Conservation (phyloP, 2,329 filamentous ascomycete species). For the Talaromyces sp. region DNA sequence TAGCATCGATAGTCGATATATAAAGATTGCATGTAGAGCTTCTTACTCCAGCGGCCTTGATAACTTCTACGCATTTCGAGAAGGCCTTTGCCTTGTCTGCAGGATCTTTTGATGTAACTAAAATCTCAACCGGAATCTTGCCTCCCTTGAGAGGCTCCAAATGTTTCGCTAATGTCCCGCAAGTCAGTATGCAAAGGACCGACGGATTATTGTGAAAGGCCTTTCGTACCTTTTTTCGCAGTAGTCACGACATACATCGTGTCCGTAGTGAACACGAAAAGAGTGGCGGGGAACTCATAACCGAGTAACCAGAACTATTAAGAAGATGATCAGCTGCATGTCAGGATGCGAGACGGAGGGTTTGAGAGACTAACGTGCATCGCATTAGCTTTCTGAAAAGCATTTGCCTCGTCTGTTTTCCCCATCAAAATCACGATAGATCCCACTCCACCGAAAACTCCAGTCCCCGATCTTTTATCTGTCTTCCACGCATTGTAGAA, state of each 20-base stretch:
- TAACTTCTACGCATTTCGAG: conserved; percentile 73
- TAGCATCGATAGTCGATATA: neutral
- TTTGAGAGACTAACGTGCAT: conserved; percentile 67
- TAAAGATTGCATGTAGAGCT: neutral
- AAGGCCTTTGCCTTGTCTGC: conserved; percentile 91
- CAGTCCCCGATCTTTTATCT: conserved; percentile 83
- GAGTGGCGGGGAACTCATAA: conserved; percentile 95
- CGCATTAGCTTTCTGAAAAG: conserved; percentile 93
- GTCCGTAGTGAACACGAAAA: conserved; percentile 88
- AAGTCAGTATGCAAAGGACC: neutral
- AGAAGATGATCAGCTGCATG: conserved; percentile 16
- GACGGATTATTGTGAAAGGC: neutral
- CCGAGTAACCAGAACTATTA: conserved; percentile 91
- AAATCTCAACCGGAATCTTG: conserved; percentile 85
- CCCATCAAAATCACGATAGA: conserved; percentile 90
- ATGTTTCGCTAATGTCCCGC: conserved; percentile 67
- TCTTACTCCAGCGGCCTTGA: conserved; percentile 80
- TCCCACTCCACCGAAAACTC: conserved; percentile 77
- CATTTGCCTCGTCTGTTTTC: conserved; percentile 83
- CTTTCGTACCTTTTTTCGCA: conserved; percentile 78
- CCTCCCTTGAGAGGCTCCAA: conserved; percentile 87
- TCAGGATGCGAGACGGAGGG: neutral
- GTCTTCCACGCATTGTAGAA: conserved; percentile 92
- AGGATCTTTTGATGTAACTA: conserved; percentile 86
- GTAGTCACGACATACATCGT: conserved; percentile 90